Percentiles rank a stretch among this genome's conserved stretches.
Evolutionary conservation across 2,329 filamentous ascomycete species (phyloP).

Genomic region (Trichocomaceae sp.): DNA sequence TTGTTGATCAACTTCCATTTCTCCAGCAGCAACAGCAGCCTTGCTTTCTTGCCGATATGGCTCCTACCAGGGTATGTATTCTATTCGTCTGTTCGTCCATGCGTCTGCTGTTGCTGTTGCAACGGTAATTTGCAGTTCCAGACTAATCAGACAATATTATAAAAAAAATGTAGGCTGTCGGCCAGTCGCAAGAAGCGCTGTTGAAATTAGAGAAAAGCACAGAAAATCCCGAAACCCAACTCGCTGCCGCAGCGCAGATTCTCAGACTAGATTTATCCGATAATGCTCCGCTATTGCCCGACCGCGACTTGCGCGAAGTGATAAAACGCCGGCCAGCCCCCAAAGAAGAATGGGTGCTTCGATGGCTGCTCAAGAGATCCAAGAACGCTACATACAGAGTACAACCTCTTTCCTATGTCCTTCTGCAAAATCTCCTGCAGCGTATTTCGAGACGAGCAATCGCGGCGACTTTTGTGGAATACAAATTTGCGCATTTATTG

Average conservation of each 20-base stretch:
- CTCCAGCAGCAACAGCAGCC: neutral
- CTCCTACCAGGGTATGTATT: slow-evolving; percentile 7
- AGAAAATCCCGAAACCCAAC: slow-evolving; percentile 31
- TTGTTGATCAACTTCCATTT: neutral
- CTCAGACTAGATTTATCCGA: slow-evolving; percentile 32
- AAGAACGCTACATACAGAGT: slow-evolving; percentile 40
- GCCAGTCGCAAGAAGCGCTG: slow-evolving; percentile 39
- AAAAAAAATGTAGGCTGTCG: slow-evolving; percentile 27
- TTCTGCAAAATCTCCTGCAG: slow-evolving; percentile 59
- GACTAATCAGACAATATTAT: neutral
- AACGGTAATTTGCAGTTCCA: neutral
- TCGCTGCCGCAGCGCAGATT: slow-evolving; percentile 39
- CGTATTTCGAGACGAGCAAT: slow-evolving; percentile 64
- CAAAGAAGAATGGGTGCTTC: slow-evolving; percentile 60
- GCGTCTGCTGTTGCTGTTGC: neutral
- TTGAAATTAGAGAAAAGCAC: slow-evolving; percentile 41
- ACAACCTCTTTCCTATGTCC: slow-evolving; percentile 44
- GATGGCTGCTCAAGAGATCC: slow-evolving; percentile 59
- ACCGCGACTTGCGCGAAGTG: neutral
- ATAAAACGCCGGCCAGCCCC: slow-evolving; percentile 24
- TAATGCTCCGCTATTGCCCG: neutral
- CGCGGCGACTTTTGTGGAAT: slow-evolving; percentile 64
- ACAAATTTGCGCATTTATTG: slow-evolving; percentile 60
- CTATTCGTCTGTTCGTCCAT: neutral
- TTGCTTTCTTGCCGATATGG: slow-evolving; percentile 5